These are phyloP conservation scores for Cardiospermum halicacabum DNA, from an alignment of 345 rosid species.

Conservation along the genomic window DNA sequence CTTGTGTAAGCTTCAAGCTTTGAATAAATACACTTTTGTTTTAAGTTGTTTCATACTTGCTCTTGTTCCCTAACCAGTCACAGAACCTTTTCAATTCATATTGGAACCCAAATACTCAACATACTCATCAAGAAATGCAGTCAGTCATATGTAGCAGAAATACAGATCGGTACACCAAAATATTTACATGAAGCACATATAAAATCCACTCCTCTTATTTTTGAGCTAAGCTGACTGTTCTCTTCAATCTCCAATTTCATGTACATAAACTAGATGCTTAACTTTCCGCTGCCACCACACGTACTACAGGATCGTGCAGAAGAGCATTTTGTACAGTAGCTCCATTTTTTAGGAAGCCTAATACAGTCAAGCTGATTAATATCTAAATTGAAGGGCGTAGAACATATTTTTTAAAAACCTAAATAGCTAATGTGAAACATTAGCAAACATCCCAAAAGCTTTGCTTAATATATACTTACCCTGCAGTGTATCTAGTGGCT, in stretches of 20 bases:
- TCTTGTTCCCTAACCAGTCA: too few relatives aligned
- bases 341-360: conserved; percentile 99
- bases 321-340: conserved; percentile 91
- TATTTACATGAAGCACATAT: not conserved
- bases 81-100: too few relatives aligned
- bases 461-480: too few relatives aligned
- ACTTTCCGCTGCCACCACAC: conserved; percentile 76
- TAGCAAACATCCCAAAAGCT: too few relatives aligned
- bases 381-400: not conserved
- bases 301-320: conserved; percentile 62
- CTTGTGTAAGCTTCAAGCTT: too few relatives aligned
- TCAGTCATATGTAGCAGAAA: not conserved
- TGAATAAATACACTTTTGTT: too few relatives aligned
- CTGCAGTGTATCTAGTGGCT: conserved; percentile 95
- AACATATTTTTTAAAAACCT: too few relatives aligned
- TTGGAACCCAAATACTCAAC: not conserved
- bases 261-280: conserved; percentile 32
- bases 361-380: conserved; percentile 6
- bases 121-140: not conserved
- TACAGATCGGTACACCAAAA: not conserved
- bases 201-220: not conserved
- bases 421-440: too few relatives aligned
- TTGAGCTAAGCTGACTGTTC: not conserved
- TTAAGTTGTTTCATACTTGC: too few relatives aligned
- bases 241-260: conserved; percentile 2